Evolutionary conservation across 2,329 filamentous ascomycete genomes (phyloP).

Genomic region (Monosporascus cannonballus): DNA sequence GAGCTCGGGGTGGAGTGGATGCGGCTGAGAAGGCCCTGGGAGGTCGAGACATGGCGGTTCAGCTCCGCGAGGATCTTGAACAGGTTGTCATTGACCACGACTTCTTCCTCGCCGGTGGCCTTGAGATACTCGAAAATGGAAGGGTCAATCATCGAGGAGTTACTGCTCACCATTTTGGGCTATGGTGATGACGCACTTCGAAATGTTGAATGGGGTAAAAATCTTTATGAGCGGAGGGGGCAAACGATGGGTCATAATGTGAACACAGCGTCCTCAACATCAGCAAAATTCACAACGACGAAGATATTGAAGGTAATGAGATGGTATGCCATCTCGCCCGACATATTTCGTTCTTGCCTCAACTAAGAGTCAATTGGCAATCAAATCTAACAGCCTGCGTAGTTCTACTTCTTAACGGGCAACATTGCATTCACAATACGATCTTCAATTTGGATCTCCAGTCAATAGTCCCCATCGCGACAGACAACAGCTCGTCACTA

Average conservation of each 20-base stretch:
- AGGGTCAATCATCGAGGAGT: constrained; percentile 60
- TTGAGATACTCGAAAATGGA: constrained; percentile 85
- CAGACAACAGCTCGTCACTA: too few species aligned
- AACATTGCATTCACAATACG: too few species aligned
- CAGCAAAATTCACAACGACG: too few species aligned
- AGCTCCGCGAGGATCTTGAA: constrained; percentile 74
- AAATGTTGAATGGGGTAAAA: background rate
- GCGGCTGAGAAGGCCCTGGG: constrained; percentile 77
- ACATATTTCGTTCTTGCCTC: too few species aligned
- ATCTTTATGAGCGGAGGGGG: background rate
- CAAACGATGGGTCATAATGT: background rate
- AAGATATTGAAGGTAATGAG: too few species aligned
- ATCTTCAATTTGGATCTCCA: too few species aligned
- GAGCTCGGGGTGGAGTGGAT: constrained; percentile 79
- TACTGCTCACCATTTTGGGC: constrained; percentile 18
- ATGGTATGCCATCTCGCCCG: too few species aligned
- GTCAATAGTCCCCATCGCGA: too few species aligned
- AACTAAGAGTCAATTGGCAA: too few species aligned
- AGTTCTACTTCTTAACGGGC: too few species aligned
- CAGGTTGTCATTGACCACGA: constrained; percentile 73
- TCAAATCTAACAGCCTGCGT: too few species aligned
- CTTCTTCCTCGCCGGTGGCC: constrained; percentile 83
- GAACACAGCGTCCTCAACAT: too few species aligned
- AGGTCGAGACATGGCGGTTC: constrained; percentile 75
- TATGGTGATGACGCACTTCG: background rate